Evolutionary conservation across 2,329 filamentous ascomycete species (phyloP).

Genomic region (Sodiomyces alkalinus): DNA sequence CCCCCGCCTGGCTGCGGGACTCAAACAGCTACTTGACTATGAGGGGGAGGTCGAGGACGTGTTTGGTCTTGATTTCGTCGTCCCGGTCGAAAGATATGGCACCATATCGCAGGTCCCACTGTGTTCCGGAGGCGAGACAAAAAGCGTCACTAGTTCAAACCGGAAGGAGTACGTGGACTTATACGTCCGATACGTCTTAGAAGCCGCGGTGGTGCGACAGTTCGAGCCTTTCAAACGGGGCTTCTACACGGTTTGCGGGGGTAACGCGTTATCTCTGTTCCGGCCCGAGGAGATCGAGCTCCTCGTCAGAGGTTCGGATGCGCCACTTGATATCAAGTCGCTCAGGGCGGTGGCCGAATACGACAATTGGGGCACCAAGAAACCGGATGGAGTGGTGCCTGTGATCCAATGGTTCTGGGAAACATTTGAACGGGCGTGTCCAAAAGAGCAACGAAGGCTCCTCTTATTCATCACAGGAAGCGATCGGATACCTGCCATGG

Average conservation of each 20-base stretch:
- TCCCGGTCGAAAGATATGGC: constrained; percentile 65
- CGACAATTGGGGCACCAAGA: constrained; percentile 55
- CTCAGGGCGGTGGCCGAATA: constrained; percentile 66
- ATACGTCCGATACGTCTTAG: constrained; percentile 68
- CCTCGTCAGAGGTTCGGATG: constrained; percentile 71
- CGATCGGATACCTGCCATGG: constrained; percentile 80
- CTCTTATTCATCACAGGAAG: constrained; percentile 81
- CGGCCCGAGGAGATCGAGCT: constrained; percentile 85
- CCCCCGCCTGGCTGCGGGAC: constrained; percentile 58
- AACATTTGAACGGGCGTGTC: constrained; percentile 50
- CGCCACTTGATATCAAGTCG: constrained; percentile 62
- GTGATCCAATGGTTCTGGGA: constrained; percentile 83
- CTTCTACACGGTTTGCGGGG: constrained; percentile 83
- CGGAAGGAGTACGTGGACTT: constrained; percentile 74
- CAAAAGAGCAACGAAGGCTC: constrained; percentile 59
- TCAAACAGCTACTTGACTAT: constrained; percentile 64
- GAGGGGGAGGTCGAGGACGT: constrained; percentile 70
- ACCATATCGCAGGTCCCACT: constrained; percentile 51
- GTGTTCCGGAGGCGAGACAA: constrained; percentile 56
- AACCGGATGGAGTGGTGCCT: constrained; percentile 43
- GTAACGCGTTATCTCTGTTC: constrained; percentile 77
- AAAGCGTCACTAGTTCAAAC: constrained; percentile 70
- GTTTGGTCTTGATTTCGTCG: constrained; percentile 70
- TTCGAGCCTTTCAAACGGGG: constrained; percentile 91
- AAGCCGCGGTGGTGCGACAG: constrained; percentile 62